Conservation (phyloP, 1,284 basidiomycete species). For the Pterulicium gracile region DNA sequence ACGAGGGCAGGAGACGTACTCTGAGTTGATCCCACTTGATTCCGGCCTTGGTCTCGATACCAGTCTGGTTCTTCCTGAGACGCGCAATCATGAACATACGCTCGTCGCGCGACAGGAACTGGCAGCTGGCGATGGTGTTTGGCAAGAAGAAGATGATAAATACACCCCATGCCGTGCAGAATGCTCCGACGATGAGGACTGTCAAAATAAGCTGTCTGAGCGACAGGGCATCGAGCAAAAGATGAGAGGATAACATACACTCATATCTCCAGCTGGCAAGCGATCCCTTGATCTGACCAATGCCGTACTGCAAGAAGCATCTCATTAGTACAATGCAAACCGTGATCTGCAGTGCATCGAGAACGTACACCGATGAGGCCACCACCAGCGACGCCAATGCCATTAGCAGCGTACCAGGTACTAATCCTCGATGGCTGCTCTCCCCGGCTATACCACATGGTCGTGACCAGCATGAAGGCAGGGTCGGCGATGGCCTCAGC, state of each 20-base stretch:
- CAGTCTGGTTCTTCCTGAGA: conserved; percentile 17
- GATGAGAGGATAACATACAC: conserved; percentile 8
- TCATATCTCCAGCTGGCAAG: conserved; percentile 22
- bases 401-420: conserved; percentile 17
- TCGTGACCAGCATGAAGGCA: conserved; percentile 23
- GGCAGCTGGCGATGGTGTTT: conserved; percentile 17
- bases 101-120: conserved; percentile 20
- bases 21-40: conserved; percentile 20
- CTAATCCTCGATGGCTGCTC: conserved; percentile 26
- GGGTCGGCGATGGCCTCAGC: conserved; percentile 25
- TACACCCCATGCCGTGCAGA: conserved; percentile 15
- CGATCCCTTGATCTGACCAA: conserved; percentile 13
- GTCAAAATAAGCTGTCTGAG: conserved; percentile 9
- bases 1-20: not conserved
- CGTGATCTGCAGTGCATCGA: conserved; percentile 3
- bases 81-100: conserved; percentile 19
- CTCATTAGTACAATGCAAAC: not conserved
- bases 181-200: conserved; percentile 17
- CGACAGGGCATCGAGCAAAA: not conserved
- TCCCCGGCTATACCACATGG: conserved; percentile 28
- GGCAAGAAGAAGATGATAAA: conserved; percentile 18
- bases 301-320: conserved; percentile 8
- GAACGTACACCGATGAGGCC: conserved; percentile 13
- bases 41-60: conserved; percentile 15
- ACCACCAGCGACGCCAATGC: conserved; percentile 15